Percentiles rank a stretch among this genome's conserved stretches.
Conservation (phyloP, 495 filamentous ascomycete species). For the Penicillium waksmanii region DNA sequence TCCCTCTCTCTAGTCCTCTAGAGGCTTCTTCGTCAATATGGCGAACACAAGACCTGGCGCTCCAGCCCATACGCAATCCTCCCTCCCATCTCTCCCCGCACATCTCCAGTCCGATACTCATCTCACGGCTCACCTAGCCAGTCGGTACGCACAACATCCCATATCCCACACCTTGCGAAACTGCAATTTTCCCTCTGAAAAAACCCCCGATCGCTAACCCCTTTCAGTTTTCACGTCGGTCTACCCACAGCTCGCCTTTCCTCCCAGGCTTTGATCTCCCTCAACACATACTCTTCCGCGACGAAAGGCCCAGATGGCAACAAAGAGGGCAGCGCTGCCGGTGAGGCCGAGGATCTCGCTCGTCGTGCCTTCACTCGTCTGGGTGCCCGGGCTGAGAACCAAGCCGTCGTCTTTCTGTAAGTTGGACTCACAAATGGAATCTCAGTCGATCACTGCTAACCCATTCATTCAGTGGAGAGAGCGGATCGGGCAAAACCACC, state of each 20-base stretch:
- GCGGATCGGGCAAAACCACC: conserved; percentile 93
- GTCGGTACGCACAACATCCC: conserved; percentile 56
- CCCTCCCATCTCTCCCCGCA: conserved; percentile 81
- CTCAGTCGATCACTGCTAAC: not conserved
- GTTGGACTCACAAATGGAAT: conserved; percentile 29
- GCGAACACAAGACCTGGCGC: conserved; percentile 38
- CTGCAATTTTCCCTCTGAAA: no score
- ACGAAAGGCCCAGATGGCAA: conserved; percentile 85
- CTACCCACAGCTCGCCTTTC: conserved; percentile 86
- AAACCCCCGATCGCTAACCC: conserved; percentile 19
- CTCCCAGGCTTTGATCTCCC: conserved; percentile 83
- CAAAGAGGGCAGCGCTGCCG: conserved; percentile 83
- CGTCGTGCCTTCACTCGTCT: conserved; percentile 80
- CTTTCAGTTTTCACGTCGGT: conserved; percentile 74
- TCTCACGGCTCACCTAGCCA: conserved; percentile 92
- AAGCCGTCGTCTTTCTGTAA: conserved; percentile 90
- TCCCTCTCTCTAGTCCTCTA: not conserved
- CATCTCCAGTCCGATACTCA: conserved; percentile 97
- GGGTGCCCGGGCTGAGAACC: conserved; percentile 89
- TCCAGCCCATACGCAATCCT: conserved; percentile 82
- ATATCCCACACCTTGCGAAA: no score
- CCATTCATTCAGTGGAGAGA: conserved; percentile 72
- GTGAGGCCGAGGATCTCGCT: conserved; percentile 87
- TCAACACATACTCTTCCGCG: conserved; percentile 92
- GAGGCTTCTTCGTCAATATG: conserved; percentile 31